Base-by-base conservation (phyloP, 495 filamentous ascomycete species). In the Copromyces sp. region DNA sequence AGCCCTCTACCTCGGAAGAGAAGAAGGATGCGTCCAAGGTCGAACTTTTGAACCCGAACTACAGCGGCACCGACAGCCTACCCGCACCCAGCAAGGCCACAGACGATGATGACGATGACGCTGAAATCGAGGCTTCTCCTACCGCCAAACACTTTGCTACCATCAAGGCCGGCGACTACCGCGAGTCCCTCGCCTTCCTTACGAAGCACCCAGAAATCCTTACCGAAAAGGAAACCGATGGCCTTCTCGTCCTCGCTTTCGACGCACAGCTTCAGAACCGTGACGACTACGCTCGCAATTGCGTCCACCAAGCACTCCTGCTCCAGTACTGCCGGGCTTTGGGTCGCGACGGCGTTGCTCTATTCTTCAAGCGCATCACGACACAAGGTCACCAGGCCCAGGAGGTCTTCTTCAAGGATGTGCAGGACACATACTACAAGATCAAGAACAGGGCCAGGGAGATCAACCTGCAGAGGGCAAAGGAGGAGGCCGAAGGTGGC, bases 281-380 rank as follows among this genome's bases (percentile, higher is more conserved):
- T 70, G 89, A 91, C 32, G 90, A 91, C 7, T 91, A 91, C 75
- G 90, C 94, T 9, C 89, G 91, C 40, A 92, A 95, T 81, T 98
- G 92, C 81, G 94, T 99, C 39, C 95, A 99, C 82, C 94, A 98
- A 80, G 95, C 90, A 12, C 85, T 99, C 11, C 85, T 99, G 29
- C 82, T 98, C 37, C 96, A 98, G 81, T 99, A 98, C 83, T 99
- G 95, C 83, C 88, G 94, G 29, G 90, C 92, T 16, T 85, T 99
- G 7, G 94, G 95, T 69, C 88, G 87, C 45, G 94, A 98, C 78
- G 95, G 96, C 5, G 93, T 98, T 8, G 87, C 89, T 35, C 82
- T 99, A 11, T 99, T 99, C 88, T 98, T 99, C 86, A 96, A 94
- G 82, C 93, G 94, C 70, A 94, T 99, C 78, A 93, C 92, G n/a